Base-by-base conservation (phyloP, 2,329 filamentous ascomycete genomes). In the Byssochlamys sp. region DNA sequence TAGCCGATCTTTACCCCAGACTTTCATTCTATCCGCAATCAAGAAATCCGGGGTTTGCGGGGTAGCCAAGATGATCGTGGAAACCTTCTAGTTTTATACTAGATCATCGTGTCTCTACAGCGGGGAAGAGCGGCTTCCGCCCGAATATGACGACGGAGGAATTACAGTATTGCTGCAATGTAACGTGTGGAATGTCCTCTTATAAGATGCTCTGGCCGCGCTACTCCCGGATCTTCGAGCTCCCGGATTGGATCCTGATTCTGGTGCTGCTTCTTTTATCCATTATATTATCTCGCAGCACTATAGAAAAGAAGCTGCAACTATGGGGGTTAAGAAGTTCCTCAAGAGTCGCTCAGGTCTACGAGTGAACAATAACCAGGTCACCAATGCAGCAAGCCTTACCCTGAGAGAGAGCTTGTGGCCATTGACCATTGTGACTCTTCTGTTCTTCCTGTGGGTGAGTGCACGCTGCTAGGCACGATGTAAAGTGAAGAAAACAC, bases 361-460 rank as follows among this genome's bases (percentile, higher is more conserved):
- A 26, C 61, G 66, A 39, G 64, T 71, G 19, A 68, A 71, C 55
- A 73, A 73, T 59, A 66, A 64, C 45, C 63, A 65, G 57, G 69
- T 71, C 14, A 77, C 75, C 2, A 70, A 70, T 19, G 75, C 75
- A 6, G 72, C 73, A 3, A 74, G 72, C 19, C 60, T 78, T 5
- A 77, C 75, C 10, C 61, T 77, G 52, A 67, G 72, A 48, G 74
- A 78, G 63, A 77, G 75, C 60, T 64, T 78, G 35, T 73, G 69
- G 61, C 76, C 76, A 3, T 66, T 78, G 54, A 66, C 69, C 6
- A 66, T 75, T 27, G 78, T 80, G 24, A 80, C 78, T 0, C 71
- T 77, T 26, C 67, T 80, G 12, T 80, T 80, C 67, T 79, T 79
- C 63, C 69, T 82, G 56, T 83, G 81, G 81, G 80, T 73, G 62